Evolutionary conservation across 768 basidiomycete genomes (phyloP).

Genomic region (Cubamyces lactineus): DNA sequence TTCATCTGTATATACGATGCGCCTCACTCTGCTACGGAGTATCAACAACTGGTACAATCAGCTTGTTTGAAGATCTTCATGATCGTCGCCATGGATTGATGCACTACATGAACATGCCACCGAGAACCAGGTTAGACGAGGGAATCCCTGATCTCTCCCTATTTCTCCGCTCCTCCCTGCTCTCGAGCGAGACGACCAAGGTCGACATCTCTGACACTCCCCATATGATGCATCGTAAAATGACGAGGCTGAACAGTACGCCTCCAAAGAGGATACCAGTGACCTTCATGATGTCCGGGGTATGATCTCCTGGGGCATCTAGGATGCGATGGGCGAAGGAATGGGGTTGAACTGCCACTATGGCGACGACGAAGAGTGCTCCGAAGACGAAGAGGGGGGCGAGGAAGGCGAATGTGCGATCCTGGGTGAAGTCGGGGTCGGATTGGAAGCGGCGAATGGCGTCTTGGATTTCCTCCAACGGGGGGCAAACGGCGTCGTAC

Average conservation of each 20-base stretch:
- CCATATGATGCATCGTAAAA: slow-evolving; percentile 4
- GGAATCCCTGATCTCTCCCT: slow-evolving; percentile 1
- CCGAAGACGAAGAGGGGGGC: slow-evolving; percentile 20
- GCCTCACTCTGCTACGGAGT: too few species aligned
- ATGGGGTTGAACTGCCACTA: slow-evolving; percentile 18
- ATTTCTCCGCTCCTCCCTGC: not conserved
- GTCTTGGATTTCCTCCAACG: slow-evolving; percentile 18
- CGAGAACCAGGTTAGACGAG: slow-evolving; percentile 6
- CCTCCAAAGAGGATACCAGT: not conserved
- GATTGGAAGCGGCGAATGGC: slow-evolving; percentile 13
- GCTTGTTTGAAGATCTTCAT: too few species aligned
- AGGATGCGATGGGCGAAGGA: slow-evolving; percentile 24
- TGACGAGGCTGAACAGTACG: not conserved
- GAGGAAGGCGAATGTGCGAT: slow-evolving; percentile 17
- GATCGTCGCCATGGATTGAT: not conserved
- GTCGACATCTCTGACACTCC: not conserved
- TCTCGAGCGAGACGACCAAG: not conserved
- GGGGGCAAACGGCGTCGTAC: slow-evolving; percentile 19
- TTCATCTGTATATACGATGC: too few species aligned
- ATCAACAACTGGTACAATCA: too few species aligned
- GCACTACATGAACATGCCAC: slow-evolving; percentile 10
- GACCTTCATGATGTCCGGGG: not conserved
- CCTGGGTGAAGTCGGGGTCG: slow-evolving; percentile 19
- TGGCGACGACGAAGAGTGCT: slow-evolving; percentile 14
- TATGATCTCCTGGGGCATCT: not conserved